Conservation (phyloP, 441 rosid genomes). For the Populus hybrid region DNA sequence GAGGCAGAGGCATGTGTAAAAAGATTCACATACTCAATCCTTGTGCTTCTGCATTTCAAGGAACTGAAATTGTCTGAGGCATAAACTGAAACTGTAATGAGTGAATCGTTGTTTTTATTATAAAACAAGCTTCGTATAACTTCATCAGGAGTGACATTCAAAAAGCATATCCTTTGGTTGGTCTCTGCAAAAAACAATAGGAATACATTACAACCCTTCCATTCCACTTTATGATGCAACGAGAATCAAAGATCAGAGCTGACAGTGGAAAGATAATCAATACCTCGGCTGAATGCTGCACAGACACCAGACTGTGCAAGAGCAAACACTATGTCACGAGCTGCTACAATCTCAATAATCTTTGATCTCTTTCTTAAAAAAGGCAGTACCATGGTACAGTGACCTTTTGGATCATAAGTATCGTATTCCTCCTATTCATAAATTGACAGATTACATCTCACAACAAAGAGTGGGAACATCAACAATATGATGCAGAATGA, state of each 20-base stretch:
- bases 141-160: slow-evolving; percentile 70
- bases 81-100: slow-evolving; percentile 72
- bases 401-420: slow-evolving; percentile 94
- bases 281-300: slow-evolving; percentile 83
- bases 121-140: slow-evolving; percentile 72
- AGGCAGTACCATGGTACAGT: slow-evolving; percentile 65
- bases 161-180: slow-evolving; percentile 57
- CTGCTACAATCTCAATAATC: slow-evolving; percentile 67
- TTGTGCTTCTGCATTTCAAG: slow-evolving; percentile 68
- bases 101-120: slow-evolving; percentile 71
- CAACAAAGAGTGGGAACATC: neutral
- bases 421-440: slow-evolving; percentile 76
- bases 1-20: neutral
- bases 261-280: neutral
- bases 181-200: slow-evolving; percentile 40
- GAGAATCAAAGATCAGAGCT: neutral
- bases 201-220: neutral
- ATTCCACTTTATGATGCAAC: neutral
- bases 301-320: no score
- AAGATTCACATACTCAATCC: slow-evolving; percentile 47
- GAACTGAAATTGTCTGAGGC: slow-evolving; percentile 72
- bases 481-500: neutral
- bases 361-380: no score
- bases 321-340: slow-evolving; percentile 57
- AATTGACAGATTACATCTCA: neutral